Evolutionary conservation across 768 basidiomycete genomes (phyloP).

Genomic region (Scleroderma citrinum): DNA sequence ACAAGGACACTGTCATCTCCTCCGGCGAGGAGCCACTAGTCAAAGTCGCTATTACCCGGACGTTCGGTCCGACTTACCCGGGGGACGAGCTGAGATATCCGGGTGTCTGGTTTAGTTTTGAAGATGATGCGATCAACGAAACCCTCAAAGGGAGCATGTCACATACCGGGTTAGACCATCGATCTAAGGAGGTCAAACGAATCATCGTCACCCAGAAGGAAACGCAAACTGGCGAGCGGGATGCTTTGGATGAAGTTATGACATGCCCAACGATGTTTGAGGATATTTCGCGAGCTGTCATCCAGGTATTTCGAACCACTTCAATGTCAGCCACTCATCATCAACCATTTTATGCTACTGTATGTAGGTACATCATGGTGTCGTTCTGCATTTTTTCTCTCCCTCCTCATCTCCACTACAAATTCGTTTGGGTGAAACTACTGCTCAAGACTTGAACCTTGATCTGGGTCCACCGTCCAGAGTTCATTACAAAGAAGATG

Average conservation of each 20-base stretch:
- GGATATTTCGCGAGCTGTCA: conserved; percentile 60
- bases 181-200: conserved; percentile 70
- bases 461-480: conserved; percentile 77
- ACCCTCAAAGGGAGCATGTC: conserved; percentile 40
- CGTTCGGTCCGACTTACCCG: conserved; percentile 81
- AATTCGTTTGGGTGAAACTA: conserved; percentile 67
- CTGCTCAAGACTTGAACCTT: conserved; percentile 72
- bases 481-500: conserved; percentile 83
- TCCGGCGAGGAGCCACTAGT: conserved; percentile 55
- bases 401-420: conserved; percentile 45
- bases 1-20: conserved; percentile 59
- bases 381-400: conserved; percentile 64
- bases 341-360: background rate
- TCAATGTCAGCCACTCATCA: background rate
- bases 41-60: conserved; percentile 59
- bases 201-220: conserved; percentile 70
- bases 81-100: conserved; percentile 75
- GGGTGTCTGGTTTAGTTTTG: conserved; percentile 79
- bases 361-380: conserved; percentile 62
- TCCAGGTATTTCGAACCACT: conserved; percentile 44
- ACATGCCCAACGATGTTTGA: conserved; percentile 66
- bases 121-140: conserved; percentile 61
- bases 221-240: conserved; percentile 45
- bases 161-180: conserved; percentile 43
- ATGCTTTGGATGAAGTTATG: conserved; percentile 68